Evolutionary conservation across 345 rosid species (phyloP).

Genomic region (Conringia planisiliqua): DNA sequence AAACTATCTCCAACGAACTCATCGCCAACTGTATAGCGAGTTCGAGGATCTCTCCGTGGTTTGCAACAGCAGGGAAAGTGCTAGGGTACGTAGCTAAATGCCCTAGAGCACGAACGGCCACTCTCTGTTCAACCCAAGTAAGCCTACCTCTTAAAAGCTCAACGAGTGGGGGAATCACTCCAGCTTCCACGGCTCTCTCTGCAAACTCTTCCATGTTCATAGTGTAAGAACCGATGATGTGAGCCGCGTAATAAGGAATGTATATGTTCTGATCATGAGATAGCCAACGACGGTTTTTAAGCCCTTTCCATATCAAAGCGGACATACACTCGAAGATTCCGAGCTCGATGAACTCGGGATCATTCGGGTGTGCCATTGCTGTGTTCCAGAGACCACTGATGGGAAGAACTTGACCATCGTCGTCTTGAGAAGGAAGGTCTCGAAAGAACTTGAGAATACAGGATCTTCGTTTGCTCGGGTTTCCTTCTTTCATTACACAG

Average conservation of each 20-base stretch:
- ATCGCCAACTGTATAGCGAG: conserved; percentile 84
- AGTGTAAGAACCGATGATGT: conserved; percentile 95
- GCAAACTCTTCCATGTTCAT: conserved; percentile 99
- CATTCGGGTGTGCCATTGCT: conserved; percentile 99
- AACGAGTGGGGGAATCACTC: conserved; percentile 79
- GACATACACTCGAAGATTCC: conserved; percentile 99
- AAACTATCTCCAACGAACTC: conserved; percentile 95
- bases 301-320: conserved; percentile 91
- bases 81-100: conserved; percentile 92
- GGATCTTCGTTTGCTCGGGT: conserved; percentile 87
- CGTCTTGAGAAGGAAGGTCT: conserved; percentile 94
- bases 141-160: conserved; percentile 94
- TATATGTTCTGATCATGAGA: conserved; percentile 96
- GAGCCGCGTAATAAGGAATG: conserved; percentile 98
- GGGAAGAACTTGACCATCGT: conserved; percentile 96
- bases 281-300: conserved; percentile 92
- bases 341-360: conserved; percentile 91
- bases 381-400: conserved; percentile 99
- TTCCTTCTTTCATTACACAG: conserved; percentile 99
- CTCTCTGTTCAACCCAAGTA: conserved; percentile 99
- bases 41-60: conserved; percentile 84
- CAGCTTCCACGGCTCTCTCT: conserved; percentile 75
- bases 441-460: conserved; percentile 89
- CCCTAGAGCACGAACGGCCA: conserved; percentile 92
- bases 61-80: conserved; percentile 76